Evolutionary conservation across 176 grass and related monocot species (phyloP).

Genomic region (Miscanthus lutarioriparius): DNA sequence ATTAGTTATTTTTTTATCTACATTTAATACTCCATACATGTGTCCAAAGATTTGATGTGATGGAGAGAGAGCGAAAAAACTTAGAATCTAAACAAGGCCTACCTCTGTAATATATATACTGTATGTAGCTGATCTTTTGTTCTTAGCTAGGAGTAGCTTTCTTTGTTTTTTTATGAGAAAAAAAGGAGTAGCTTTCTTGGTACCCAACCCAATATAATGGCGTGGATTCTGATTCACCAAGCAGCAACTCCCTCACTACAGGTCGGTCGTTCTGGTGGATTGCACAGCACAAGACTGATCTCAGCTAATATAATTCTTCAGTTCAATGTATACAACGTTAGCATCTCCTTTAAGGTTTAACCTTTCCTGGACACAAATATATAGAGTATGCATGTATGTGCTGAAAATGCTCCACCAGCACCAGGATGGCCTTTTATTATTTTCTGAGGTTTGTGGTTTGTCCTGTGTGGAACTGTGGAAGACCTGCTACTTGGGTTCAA

Average conservation of each 20-base stretch:
- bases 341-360: neutral
- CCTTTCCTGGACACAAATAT: neutral
- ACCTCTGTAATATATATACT: no score
- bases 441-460: neutral
- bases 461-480: slow-evolving; percentile 20
- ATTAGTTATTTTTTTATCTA: no score
- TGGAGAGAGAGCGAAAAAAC: no score
- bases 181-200: neutral
- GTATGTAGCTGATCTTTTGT: neutral
- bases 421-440: neutral
- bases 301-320: slow-evolving; percentile 8
- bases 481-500: neutral
- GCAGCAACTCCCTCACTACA: neutral
- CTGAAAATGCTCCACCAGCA: slow-evolving; percentile 1
- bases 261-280: neutral
- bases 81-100: no score
- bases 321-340: neutral
- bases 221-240: slow-evolving; percentile 36
- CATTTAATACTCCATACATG: no score
- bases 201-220: neutral
- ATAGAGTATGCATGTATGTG: neutral
- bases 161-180: neutral
- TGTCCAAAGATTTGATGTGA: no score
- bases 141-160: neutral
- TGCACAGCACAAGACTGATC: neutral